phyloP scores from a whole-genome alignment of 2,329 filamentous ascomycete genomes.

The Phaeoacremonium minimum region DNA sequence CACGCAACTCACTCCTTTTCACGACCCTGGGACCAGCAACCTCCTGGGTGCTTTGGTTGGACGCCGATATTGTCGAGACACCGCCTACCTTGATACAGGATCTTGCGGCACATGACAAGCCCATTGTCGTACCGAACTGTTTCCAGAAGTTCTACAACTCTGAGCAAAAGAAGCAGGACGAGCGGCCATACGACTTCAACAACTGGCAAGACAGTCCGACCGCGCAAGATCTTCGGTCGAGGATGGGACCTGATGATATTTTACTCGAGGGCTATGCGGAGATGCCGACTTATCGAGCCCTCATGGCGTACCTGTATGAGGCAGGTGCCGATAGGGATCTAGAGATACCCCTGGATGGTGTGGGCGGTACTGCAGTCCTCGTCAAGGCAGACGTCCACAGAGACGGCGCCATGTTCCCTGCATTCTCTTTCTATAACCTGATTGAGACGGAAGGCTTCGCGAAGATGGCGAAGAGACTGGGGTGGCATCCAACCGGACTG shows the following conservation, averaged over 20 bases:
- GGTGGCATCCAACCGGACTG: slow-evolving; percentile 81
- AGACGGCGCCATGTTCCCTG: slow-evolving; percentile 97
- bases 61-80: slow-evolving; percentile 87
- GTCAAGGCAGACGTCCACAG: slow-evolving; percentile 97
- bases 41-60: slow-evolving; percentile 96
- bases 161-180: slow-evolving; percentile 63
- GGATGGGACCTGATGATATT: slow-evolving; percentile 89
- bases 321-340: slow-evolving; percentile 51
- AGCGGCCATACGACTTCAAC: slow-evolving; percentile 94
- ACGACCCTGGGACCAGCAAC: slow-evolving; percentile 88
- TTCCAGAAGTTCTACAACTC: slow-evolving; percentile 79
- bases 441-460: slow-evolving; percentile 98
- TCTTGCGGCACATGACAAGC: slow-evolving; percentile 78
- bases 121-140: slow-evolving; percentile 93
- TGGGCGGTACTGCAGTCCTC: slow-evolving; percentile 86
- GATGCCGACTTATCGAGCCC: slow-evolving; percentile 82
- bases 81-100: slow-evolving; percentile 85
- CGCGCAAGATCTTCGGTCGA: slow-evolving; percentile 68
- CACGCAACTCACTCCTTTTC: slow-evolving; percentile 90
- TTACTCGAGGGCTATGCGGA: slow-evolving; percentile 89
- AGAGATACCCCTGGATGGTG: slow-evolving; percentile 80
- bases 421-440: slow-evolving; percentile 93
- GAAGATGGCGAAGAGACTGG: slow-evolving; percentile 88
- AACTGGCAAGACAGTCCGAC: slow-evolving; percentile 90
- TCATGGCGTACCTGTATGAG: slow-evolving; percentile 81